These are phyloP conservation scores for Diospyros lotus DNA, from an alignment of 148 eudicot genomes.

Conservation along the genomic window DNA sequence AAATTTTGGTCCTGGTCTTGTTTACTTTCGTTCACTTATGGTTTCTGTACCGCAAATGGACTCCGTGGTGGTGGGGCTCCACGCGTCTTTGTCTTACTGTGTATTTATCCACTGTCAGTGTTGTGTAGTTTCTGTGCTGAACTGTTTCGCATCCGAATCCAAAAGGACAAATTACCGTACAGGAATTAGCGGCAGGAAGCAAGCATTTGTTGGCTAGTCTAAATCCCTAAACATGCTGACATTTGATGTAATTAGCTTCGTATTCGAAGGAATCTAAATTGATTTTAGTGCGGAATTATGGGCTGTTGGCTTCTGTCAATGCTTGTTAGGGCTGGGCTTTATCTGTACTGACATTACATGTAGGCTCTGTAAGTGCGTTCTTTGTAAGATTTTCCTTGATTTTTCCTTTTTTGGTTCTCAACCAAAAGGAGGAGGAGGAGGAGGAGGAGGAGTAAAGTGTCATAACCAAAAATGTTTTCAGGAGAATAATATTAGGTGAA, in stretches of 20 bases:
- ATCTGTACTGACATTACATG: not conserved
- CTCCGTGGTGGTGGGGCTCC: constrained; percentile 9
- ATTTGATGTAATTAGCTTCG: not conserved
- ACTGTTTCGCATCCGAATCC: not conserved
- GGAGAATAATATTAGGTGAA: not conserved
- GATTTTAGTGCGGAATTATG: not conserved
- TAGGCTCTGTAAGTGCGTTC: not conserved
- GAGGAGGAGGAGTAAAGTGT: too few relatives aligned
- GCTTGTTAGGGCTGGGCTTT: not conserved
- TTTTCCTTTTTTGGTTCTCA: too few relatives aligned
- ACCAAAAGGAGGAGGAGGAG: too few relatives aligned
- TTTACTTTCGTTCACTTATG: not conserved
- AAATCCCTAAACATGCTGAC: not conserved
- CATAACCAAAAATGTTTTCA: too few relatives aligned
- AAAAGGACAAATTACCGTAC: too few relatives aligned
- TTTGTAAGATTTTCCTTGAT: not conserved
- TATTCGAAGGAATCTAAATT: not conserved
- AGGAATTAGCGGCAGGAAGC: not conserved
- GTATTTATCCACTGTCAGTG: too few relatives aligned
- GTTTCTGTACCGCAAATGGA: not conserved
- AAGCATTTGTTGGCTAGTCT: not conserved
- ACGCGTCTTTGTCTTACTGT: not conserved
- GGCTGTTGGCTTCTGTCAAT: too few relatives aligned
- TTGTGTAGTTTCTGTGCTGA: not conserved
- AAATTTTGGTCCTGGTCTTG: not conserved